Base-by-base conservation (phyloP, 1,284 basidiomycete genomes). In the Melampsora abietis-canadensis region DNA sequence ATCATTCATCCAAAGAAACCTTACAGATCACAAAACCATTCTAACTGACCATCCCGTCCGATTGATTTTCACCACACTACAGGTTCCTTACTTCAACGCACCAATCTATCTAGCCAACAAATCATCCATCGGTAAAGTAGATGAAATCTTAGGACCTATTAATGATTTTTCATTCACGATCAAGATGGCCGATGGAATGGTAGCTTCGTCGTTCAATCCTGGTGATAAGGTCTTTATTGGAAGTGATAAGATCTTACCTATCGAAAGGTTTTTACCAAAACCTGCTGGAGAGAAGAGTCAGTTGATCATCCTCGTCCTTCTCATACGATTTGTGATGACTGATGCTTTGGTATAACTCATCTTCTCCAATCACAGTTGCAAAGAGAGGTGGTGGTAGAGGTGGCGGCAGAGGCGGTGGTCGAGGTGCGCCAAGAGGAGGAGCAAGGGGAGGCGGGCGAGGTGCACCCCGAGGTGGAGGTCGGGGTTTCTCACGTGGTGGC, bases 41-140 rank as follows among this genome's bases (percentile, higher is more conserved):
- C n/a, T n/a, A n/a, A n/a, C n/a, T n/a, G n/a, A n/a, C n/a, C n/a
- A n/a, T n/a, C n/a, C n/a, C n/a, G n/a, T n/a, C n/a, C n/a, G n/a
- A n/a, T n/a, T n/a, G n/a, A n/a, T n/a, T n/a, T n/a, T n/a, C n/a
- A n/a, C n/a, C n/a, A 8, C 14, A 34, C 19, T 4, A 15, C 79
- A 83, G 79, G 83, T 99, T 17, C 96, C 96, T 0, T 96, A 96
- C 84, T 99, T 99, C 86, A 99, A 99, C 83, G 95, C 96, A 0
- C 95, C 96, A 69, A 96, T 99, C 82, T 99, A 97, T 83, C 87
- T 99, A 67, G 89, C 93, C 85, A 98, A 98, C 85, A 99, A 98
- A 85, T 93, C 94, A 10, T 87, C 88, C 77, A 92, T 97, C 77
- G 94, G 94, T 77, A 95, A 94, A 83, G 91, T 97, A 48, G 94